phyloP scores from a whole-genome alignment of 2,329 filamentous ascomycete genomes.

The Graphium sp. region DNA sequence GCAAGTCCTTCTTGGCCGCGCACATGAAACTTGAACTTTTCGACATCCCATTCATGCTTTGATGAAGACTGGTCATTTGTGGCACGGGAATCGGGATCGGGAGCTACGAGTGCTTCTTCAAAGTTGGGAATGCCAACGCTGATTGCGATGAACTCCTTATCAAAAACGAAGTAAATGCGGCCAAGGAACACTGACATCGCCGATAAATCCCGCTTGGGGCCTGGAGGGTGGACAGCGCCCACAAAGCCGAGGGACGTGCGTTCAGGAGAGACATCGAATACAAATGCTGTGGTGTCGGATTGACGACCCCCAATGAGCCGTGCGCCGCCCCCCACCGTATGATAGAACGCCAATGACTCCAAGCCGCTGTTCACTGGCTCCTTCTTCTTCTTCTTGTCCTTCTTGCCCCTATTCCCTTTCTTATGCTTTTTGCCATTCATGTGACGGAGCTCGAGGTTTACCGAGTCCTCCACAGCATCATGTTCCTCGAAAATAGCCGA shows the following conservation, averaged over 20 bases:
- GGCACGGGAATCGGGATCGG: neutral
- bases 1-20: conserved; percentile 5
- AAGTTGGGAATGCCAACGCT: conserved; percentile 4
- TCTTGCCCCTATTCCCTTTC: too few species aligned
- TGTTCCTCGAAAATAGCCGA: too few species aligned
- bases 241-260: conserved; percentile 2
- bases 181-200: conserved; percentile 5
- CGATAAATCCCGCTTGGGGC: conserved; percentile 4
- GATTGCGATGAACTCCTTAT: conserved; percentile 3
- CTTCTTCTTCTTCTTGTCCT: conserved; percentile 1
- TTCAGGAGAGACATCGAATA: conserved; percentile 4
- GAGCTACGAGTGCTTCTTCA: conserved; percentile 1
- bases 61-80: too few species aligned
- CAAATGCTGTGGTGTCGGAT: conserved; percentile 4
- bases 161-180: conserved; percentile 5
- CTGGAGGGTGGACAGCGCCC: conserved; percentile 4
- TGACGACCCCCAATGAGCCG: conserved; percentile 4
- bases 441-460: neutral
- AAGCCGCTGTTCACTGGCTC: conserved; percentile 1
- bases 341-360: conserved; percentile 4
- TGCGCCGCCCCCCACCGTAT: neutral
- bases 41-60: conserved; percentile 3
- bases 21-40: conserved; percentile 4
- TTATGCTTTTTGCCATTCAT: conserved; percentile 4
- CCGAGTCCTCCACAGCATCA: neutral